A percentile compares a stretch with the other conserved stretches of the same genome.
phyloP scores from a whole-genome alignment of 164 flowering plant genomes.

The Tinospora cordifolia region DNA sequence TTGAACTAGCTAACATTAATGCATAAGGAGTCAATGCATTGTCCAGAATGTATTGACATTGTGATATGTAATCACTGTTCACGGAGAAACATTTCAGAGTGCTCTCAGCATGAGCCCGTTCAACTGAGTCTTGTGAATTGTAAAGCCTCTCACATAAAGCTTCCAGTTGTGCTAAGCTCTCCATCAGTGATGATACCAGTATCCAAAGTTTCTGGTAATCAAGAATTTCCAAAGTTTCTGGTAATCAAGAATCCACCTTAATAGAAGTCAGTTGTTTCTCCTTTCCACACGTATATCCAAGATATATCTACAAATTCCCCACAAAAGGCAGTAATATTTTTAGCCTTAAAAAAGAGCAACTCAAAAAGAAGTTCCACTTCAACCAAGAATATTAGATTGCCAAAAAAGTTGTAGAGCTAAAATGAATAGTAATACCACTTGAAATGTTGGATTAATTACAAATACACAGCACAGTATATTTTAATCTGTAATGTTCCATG shows the following conservation, averaged over 20 bases:
- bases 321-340: slow-evolving; percentile 24
- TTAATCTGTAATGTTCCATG: slow-evolving; percentile 30
- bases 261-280: slow-evolving; percentile 24
- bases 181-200: slow-evolving; percentile 41
- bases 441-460: slow-evolving; percentile 28
- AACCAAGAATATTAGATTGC: slow-evolving; percentile 19
- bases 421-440: slow-evolving; percentile 21
- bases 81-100: slow-evolving; percentile 83
- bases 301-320: slow-evolving; percentile 32
- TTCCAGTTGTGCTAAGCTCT: slow-evolving; percentile 86
- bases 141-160: slow-evolving; percentile 95
- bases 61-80: slow-evolving; percentile 83
- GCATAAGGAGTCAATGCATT: slow-evolving; percentile 88
- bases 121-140: slow-evolving; percentile 89
- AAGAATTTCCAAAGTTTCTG: slow-evolving; percentile 21
- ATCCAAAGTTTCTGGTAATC: slow-evolving; percentile 26
- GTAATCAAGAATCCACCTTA: slow-evolving; percentile 29
- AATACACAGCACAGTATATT: slow-evolving; percentile 25
- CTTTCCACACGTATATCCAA: slow-evolving; percentile 26
- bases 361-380: slow-evolving; percentile 10
- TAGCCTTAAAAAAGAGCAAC: slow-evolving; percentile 8
- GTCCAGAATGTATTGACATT: slow-evolving; percentile 94
- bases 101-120: slow-evolving; percentile 91
- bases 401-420: slow-evolving; percentile 15
- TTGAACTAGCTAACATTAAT: slow-evolving; percentile 96